Evolutionary conservation across 352 stramenopile species (phyloP), one percentile per base, ranked within the genome.

Genomic region (Pythium phragmiticola): DNA sequence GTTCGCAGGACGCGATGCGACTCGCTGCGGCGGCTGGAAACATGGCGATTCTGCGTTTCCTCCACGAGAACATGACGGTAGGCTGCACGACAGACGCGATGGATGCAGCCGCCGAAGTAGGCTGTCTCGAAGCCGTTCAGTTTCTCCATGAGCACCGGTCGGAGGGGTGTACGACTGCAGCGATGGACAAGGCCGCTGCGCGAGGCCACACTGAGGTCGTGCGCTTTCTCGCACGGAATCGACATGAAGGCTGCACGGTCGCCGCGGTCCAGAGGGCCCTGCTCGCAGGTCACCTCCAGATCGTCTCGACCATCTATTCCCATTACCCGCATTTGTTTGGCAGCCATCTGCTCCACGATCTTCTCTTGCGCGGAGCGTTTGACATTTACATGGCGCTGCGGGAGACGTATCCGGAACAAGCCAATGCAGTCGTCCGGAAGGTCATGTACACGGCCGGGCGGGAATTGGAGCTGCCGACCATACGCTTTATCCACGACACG

Each of bases 101-200:
- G 50, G 34, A 57, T n/a, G 7, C 19, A 5, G 50, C 50, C 16
- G 50, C 50, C 34, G 34, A 8, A 30, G 4, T n/a, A 7, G 50
- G 50, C 3, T 4, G 13, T 12, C n/a, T 57, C 7, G 2, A 16
- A 5, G 34, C 46, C 12, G 33, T 57, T 8, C 17, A 34, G 34
- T 57, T 43, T 30, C 34, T 57, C 9, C 50, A 57, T 9, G n/a
- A 30, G 9, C 13, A 57, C 28, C 50, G 50, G 2, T 21, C 50
- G 4, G 50, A 57, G n/a, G 50, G 50, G 0, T 57, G 50, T 14
- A 46, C 50, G 50, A 43, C 33, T 1, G 11, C 2, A 16, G 50
- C 50, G 1, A 46, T 57, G 4, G 50, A 57, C 8, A 12, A 9
- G 1, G 50, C 50, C 4, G 33, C 50, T 11, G 17, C 14, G 7